Conservation (phyloP, 179 eudicot genomes). For the Drosera spatulata region DNA sequence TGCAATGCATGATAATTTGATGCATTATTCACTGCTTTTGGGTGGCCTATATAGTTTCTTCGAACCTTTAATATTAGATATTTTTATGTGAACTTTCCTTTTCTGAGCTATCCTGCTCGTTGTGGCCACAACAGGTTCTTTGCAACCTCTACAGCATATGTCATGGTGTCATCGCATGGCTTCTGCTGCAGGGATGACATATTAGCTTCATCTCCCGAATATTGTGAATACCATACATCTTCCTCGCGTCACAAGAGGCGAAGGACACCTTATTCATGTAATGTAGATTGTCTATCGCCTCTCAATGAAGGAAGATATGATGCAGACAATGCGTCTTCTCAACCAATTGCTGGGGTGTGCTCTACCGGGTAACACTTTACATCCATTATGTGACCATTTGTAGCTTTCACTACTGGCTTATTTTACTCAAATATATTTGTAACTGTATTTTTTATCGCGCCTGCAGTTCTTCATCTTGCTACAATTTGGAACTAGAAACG, state of each 20-base stretch:
- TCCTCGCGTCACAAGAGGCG: slow-evolving; percentile 19
- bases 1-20: too few relatives aligned
- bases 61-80: too few relatives aligned
- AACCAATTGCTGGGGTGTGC: slow-evolving; percentile 9
- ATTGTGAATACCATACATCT: slow-evolving; percentile 3
- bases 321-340: slow-evolving; percentile 3
- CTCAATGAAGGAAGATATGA: slow-evolving; percentile 8
- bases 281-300: slow-evolving; percentile 3
- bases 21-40: too few relatives aligned
- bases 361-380: slow-evolving; percentile 3
- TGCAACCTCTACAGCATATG: too few relatives aligned
- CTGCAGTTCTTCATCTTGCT: slow-evolving; percentile 22
- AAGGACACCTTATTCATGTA: slow-evolving; percentile 12
- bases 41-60: too few relatives aligned
- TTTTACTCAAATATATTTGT: neutral
- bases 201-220: slow-evolving; percentile 5
- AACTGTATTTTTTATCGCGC: neutral
- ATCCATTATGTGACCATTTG: neutral
- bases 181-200: slow-evolving; percentile 6
- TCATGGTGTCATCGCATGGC: slow-evolving; percentile 30
- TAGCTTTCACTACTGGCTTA: neutral
- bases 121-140: too few relatives aligned
- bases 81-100: too few relatives aligned
- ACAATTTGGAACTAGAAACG: slow-evolving; percentile 21
- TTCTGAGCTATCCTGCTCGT: too few relatives aligned